These are phyloP conservation scores for Boletellus ananiceps DNA, from an alignment of 768 basidiomycete species.

Conservation along the genomic window DNA sequence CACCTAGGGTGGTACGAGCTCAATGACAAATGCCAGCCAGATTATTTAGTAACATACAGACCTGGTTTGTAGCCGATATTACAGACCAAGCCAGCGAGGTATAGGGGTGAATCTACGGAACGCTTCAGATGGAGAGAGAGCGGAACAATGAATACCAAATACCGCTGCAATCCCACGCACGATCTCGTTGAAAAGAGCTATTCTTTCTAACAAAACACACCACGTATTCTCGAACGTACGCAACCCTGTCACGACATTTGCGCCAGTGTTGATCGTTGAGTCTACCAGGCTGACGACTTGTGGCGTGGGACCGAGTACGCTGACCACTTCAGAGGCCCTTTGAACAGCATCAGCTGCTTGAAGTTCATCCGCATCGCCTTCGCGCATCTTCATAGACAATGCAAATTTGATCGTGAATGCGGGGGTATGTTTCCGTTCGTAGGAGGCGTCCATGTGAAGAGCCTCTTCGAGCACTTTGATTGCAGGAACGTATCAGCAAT, in stretches of 20 bases:
- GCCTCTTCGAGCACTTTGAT: conserved; percentile 12
- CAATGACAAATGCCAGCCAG: neutral
- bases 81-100: conserved; percentile 20
- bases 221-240: conserved; percentile 19
- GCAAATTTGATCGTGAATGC: conserved; percentile 13
- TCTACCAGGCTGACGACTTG: neutral
- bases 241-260: neutral
- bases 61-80: conserved; percentile 19
- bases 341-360: conserved; percentile 14
- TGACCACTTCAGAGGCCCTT: neutral
- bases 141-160: neutral
- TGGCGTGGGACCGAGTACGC: neutral
- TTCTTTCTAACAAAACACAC: conserved; percentile 9
- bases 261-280: neutral
- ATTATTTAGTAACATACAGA: neutral
- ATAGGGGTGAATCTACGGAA: conserved; percentile 16
- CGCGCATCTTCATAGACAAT: neutral
- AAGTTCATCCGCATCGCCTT: conserved; percentile 4
- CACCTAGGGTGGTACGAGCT: conserved; percentile 1
- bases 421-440: neutral
- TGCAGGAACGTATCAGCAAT: neutral
- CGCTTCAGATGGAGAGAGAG: neutral
- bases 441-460: conserved; percentile 1
- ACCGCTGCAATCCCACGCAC: conserved; percentile 15
- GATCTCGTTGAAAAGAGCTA: conserved; percentile 11